Conservation (phyloP, 345 rosid genomes). For the Conringia planisiliqua region DNA sequence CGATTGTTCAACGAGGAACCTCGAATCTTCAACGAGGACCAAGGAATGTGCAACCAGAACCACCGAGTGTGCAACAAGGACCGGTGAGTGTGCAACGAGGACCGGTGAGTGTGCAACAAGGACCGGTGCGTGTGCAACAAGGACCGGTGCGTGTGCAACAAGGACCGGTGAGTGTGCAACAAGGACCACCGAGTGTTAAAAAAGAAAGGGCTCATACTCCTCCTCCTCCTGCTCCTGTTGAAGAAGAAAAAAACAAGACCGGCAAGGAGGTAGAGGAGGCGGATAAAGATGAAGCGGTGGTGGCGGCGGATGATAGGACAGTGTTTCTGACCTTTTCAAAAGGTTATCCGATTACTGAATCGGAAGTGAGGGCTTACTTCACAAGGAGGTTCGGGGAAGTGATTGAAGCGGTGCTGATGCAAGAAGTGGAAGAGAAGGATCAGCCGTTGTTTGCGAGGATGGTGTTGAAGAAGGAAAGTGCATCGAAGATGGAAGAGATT, state of each 20-base stretch:
- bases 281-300: background rate
- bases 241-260: background rate
- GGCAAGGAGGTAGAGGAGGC: background rate
- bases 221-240: background rate
- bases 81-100: background rate
- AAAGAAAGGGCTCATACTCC: background rate
- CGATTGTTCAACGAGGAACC: background rate
- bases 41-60: background rate
- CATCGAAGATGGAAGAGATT: slow-evolving; percentile 19
- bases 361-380: slow-evolving; percentile 48
- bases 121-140: background rate
- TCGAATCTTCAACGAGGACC: too few relatives aligned
- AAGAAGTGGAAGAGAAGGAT: slow-evolving; percentile 37
- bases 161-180: background rate
- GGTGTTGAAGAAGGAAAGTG: slow-evolving; percentile 22
- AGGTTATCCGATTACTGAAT: slow-evolving; percentile 58
- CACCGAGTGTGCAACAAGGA: background rate
- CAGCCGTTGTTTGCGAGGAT: slow-evolving; percentile 55
- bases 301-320: slow-evolving; percentile 46
- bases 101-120: background rate
- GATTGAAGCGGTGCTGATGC: slow-evolving; percentile 47
- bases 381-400: slow-evolving; percentile 47
- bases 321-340: slow-evolving; percentile 68
- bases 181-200: background rate
- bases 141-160: background rate